Conservation (phyloP, 2,329 filamentous ascomycete species). For the Penicillium brasilianum region DNA sequence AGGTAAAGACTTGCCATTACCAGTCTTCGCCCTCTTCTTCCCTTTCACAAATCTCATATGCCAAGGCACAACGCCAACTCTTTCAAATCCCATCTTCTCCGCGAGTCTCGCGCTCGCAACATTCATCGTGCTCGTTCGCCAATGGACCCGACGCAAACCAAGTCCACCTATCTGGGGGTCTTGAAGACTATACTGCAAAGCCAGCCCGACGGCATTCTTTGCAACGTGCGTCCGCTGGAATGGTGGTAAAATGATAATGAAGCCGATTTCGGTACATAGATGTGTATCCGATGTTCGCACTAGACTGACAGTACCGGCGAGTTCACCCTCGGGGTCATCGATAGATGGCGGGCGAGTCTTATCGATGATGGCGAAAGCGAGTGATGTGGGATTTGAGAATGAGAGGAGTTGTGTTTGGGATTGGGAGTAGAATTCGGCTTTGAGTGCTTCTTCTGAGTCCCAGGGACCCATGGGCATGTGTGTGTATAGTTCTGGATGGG, state of each 20-base stretch:
- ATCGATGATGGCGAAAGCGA: slow-evolving; percentile 28
- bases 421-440: slow-evolving; percentile 15
- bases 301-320: slow-evolving; percentile 25
- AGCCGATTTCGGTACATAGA: slow-evolving; percentile 25
- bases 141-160: slow-evolving; percentile 23
- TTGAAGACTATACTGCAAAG: slow-evolving; percentile 18
- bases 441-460: slow-evolving; percentile 12
- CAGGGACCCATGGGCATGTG: slow-evolving; percentile 21
- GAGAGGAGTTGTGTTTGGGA: slow-evolving; percentile 18
- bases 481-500: slow-evolving; percentile 22
- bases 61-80: slow-evolving; percentile 21
- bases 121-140: slow-evolving; percentile 24
- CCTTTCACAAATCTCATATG: slow-evolving; percentile 27
- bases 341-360: slow-evolving; percentile 21
- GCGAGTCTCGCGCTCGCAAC: slow-evolving; percentile 22
- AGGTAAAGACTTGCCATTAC: slow-evolving; percentile 22
- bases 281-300: slow-evolving; percentile 18
- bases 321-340: slow-evolving; percentile 25
- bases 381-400: slow-evolving; percentile 24
- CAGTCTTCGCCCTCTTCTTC: slow-evolving; percentile 19
- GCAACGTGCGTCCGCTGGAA: slow-evolving; percentile 28
- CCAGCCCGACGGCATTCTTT: slow-evolving; percentile 21
- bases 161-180: slow-evolving; percentile 13
- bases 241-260: slow-evolving; percentile 26
- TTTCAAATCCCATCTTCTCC: slow-evolving; percentile 28